Evolutionary conservation across 1,139 yeast genomes (phyloP).

Genomic region (Meyerozyma smithsonii): DNA sequence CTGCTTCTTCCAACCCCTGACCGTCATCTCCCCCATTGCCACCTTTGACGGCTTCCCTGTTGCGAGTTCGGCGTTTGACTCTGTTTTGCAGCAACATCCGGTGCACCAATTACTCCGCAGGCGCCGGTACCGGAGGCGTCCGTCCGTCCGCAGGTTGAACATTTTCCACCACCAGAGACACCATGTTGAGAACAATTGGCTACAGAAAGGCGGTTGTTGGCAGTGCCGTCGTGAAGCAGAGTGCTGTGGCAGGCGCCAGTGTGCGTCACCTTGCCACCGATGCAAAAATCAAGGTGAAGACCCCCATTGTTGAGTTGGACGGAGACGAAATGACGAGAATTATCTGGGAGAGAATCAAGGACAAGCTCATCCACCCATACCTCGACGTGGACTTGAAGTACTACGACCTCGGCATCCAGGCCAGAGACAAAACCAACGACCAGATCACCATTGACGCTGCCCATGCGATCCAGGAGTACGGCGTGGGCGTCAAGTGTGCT

Average conservation of each 20-base stretch:
- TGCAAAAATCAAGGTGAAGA: slow-evolving; percentile 59
- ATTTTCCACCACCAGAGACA: not conserved
- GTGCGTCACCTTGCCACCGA: not conserved
- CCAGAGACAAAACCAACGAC: slow-evolving; percentile 70
- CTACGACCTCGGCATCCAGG: slow-evolving; percentile 68
- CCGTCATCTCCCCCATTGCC: no score
- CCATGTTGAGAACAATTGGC: slow-evolving; percentile 2
- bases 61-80: no score
- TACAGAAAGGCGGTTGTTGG: not conserved
- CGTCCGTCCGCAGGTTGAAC: not conserved
- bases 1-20: no score
- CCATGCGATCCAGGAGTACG: slow-evolving; percentile 66
- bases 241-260: no score
- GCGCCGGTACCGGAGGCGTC: not conserved
- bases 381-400: slow-evolving; percentile 69
- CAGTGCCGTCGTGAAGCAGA: not conserved
- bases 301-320: slow-evolving; percentile 76
- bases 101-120: not conserved
- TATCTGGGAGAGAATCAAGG: slow-evolving; percentile 74
- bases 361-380: slow-evolving; percentile 64
- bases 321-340: slow-evolving; percentile 88
- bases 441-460: slow-evolving; percentile 74
- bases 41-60: no score
- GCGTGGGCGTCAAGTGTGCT: slow-evolving; percentile 83
- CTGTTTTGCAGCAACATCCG: no score